phyloP scores from a whole-genome alignment of 2,329 filamentous ascomycete species.

The Cyclaneusma minus region DNA sequence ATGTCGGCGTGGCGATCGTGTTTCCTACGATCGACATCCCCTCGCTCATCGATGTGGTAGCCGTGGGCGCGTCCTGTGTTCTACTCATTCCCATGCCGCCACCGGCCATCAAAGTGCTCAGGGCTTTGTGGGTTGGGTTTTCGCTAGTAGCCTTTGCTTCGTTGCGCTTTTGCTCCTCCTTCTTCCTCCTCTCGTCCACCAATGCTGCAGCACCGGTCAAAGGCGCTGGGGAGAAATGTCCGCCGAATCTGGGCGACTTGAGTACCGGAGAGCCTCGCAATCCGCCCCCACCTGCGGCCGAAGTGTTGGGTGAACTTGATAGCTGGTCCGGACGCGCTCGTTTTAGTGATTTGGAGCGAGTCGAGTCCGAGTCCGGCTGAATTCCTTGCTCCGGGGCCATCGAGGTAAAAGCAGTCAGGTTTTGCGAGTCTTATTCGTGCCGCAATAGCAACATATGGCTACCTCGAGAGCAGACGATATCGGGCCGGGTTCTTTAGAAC shows the following conservation, averaged over 20 bases:
- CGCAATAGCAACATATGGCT: no score
- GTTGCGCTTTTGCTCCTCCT: slow-evolving; percentile 27
- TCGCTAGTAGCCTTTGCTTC: slow-evolving; percentile 29
- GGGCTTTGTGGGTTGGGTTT: slow-evolving; percentile 35
- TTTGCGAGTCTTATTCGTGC: no score
- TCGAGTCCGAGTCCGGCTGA: slow-evolving; percentile 9
- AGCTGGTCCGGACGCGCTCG: slow-evolving; percentile 14
- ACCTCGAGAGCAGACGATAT: no score
- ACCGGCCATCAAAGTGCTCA: slow-evolving; percentile 38
- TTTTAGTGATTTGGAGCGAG: slow-evolving; percentile 15
- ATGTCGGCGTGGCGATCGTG: slow-evolving; percentile 15
- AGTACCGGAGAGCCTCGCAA: slow-evolving; percentile 14
- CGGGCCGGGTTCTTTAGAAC: no score
- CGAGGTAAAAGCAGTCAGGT: no score
- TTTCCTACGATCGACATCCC: slow-evolving; percentile 15
- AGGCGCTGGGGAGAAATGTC: slow-evolving; percentile 21
- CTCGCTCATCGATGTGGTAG: slow-evolving; percentile 15
- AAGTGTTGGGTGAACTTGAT: slow-evolving; percentile 9
- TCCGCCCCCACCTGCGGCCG: slow-evolving; percentile 14
- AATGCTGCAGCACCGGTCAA: slow-evolving; percentile 37
- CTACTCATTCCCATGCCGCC: slow-evolving; percentile 38
- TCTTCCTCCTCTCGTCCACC: slow-evolving; percentile 34
- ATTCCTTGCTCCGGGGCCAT: no score
- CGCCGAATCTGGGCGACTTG: slow-evolving; percentile 17
- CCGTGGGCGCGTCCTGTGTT: slow-evolving; percentile 31